Conservation (phyloP, 176 grass and related monocot genomes). For the Microstegium vimineum region DNA sequence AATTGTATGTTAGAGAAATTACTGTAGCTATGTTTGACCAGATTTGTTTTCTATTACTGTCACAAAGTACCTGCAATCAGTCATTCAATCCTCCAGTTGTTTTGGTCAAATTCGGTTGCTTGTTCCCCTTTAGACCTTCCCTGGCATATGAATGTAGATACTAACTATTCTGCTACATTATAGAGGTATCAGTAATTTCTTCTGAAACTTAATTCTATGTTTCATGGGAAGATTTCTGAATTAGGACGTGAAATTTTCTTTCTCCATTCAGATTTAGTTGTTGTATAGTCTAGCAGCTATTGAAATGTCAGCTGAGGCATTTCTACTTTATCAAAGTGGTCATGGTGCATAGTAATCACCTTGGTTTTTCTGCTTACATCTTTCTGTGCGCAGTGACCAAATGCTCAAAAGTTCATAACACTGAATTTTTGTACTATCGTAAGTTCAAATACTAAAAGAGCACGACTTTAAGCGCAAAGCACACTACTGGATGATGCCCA, state of each 20-base stretch:
- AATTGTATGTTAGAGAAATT: not conserved
- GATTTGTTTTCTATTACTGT: not conserved
- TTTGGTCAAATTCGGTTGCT: no score
- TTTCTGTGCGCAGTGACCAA: not conserved
- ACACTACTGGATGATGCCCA: not conserved
- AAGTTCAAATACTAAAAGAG: not conserved
- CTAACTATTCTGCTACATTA: not conserved
- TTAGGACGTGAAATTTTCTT: not conserved
- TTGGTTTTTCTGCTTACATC: not conserved
- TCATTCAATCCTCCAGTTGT: not conserved
- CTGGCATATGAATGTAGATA: not conserved
- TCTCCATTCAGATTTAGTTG: not conserved
- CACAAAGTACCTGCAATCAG: not conserved
- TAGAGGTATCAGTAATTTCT: not conserved
- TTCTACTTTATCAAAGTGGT: not conserved
- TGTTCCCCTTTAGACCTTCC: not conserved
- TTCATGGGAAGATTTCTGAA: not conserved
- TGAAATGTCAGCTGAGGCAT: not conserved
- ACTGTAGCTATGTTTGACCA: not conserved
- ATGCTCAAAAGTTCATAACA: not conserved
- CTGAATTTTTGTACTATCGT: not conserved
- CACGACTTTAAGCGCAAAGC: not conserved
- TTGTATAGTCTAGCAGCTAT: not conserved
- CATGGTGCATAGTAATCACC: not conserved
- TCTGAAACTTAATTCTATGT: not conserved